phyloP scores from a whole-genome alignment of 2,329 filamentous ascomycete species.

The Colletotrichum lupini region DNA sequence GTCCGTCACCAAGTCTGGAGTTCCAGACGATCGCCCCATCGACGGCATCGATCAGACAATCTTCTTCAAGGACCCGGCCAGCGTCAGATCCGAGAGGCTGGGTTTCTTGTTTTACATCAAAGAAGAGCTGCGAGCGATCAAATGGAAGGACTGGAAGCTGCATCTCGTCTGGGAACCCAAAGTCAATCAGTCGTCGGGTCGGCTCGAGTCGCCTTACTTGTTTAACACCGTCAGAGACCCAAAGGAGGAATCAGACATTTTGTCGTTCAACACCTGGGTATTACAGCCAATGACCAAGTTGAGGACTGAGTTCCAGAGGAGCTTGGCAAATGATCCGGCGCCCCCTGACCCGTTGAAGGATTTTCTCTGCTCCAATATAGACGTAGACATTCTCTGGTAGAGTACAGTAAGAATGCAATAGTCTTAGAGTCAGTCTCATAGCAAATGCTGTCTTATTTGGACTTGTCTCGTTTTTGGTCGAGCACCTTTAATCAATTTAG shows the following conservation, averaged over 20 bases:
- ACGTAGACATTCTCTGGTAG: background rate
- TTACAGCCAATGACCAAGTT: constrained; percentile 44
- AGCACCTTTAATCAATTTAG: background rate
- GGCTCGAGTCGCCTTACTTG: constrained; percentile 46
- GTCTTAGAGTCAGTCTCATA: background rate
- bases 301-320: constrained; percentile 41
- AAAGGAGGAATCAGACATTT: constrained; percentile 46
- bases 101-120: constrained; percentile 49
- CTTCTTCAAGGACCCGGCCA: constrained; percentile 41
- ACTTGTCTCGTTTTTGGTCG: background rate
- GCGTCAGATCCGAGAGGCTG: constrained; percentile 31
- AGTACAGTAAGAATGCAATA: background rate
- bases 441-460: background rate
- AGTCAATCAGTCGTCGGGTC: constrained; percentile 45
- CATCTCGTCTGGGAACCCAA: constrained; percentile 48
- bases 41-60: constrained; percentile 44
- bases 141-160: constrained; percentile 49
- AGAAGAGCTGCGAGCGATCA: constrained; percentile 46
- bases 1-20: constrained; percentile 37
- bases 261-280: constrained; percentile 47
- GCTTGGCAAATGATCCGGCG: constrained; percentile 44
- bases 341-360: constrained; percentile 46
- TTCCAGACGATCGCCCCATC: constrained; percentile 44
- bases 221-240: constrained; percentile 46
- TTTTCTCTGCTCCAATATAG: background rate